Conservation (phyloP, 2,329 filamentous ascomycete genomes). For the Stagonosporopsis cucurbitacearum region DNA sequence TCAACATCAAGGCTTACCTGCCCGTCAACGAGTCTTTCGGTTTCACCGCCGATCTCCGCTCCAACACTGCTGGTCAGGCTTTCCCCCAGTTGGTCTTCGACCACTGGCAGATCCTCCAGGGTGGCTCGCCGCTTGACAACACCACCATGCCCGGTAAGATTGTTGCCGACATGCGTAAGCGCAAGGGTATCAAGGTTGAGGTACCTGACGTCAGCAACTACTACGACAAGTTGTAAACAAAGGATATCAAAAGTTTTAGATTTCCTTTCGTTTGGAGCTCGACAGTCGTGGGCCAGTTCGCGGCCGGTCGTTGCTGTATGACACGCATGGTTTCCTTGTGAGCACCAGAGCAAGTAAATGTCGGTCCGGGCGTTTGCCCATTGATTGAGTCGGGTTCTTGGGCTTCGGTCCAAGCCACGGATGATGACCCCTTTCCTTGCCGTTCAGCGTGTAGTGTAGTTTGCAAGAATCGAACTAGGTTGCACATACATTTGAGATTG, state of each 20-base stretch:
- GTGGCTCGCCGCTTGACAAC: conserved; percentile 87
- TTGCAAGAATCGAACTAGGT: conserved; percentile 41
- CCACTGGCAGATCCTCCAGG: conserved; percentile 96
- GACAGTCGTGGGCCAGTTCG: conserved; percentile 46
- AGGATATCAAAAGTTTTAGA: conserved; percentile 54
- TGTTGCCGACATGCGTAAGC: conserved; percentile 91
- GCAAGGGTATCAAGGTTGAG: conserved; percentile 98
- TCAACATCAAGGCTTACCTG: conserved; percentile 98
- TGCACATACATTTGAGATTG: conserved; percentile 27
- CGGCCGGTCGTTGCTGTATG: conserved; percentile 44
- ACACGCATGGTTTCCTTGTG: conserved; percentile 40
- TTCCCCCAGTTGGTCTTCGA: conserved; percentile 99
- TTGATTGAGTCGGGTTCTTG: conserved; percentile 37
- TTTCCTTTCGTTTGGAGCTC: conserved; percentile 48
- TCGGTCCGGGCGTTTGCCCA: conserved; percentile 46
- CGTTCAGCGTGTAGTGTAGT: conserved; percentile 48
- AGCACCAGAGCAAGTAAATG: conserved; percentile 46
- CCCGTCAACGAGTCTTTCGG: conserved; percentile 98
- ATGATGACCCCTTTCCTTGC: conserved; percentile 44
- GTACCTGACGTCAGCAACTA: conserved; percentile 96
- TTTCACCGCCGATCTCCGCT: conserved; percentile 97
- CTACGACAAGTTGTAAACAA: conserved; percentile 96
- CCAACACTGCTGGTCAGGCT: conserved; percentile 92
- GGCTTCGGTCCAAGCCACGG: conserved; percentile 41
- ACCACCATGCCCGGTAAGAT: conserved; percentile 82